phyloP scores from a whole-genome alignment of 176 grass and related monocot species.

The Aegilops longissima region DNA sequence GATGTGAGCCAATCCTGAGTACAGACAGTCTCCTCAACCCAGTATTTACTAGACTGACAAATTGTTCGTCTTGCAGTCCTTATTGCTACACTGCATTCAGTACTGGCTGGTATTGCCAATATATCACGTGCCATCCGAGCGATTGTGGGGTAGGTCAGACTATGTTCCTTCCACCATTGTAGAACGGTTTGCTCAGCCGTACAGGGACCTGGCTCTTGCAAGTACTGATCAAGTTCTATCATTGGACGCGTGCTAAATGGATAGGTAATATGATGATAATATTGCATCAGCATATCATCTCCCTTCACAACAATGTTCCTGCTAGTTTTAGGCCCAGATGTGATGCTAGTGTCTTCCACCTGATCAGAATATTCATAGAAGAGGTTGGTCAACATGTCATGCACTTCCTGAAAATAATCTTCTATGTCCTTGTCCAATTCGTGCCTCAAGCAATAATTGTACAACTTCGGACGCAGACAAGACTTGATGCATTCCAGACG shows the following conservation, averaged over 20 bases:
- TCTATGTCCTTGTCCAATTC: background rate
- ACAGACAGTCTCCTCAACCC: background rate
- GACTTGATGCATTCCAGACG: background rate
- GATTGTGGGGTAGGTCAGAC: constrained; percentile 7
- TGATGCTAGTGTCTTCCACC: background rate
- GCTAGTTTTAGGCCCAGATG: background rate
- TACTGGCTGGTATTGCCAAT: constrained; percentile 26
- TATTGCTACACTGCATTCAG: constrained; percentile 15
- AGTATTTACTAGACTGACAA: background rate
- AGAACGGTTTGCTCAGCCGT: constrained; percentile 6
- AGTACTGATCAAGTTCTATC: constrained; percentile 35
- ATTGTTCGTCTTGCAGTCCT: constrained; percentile 12
- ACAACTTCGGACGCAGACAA: background rate
- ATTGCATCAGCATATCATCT: background rate
- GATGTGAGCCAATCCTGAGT: constrained; percentile 27
- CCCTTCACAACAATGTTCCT: constrained; percentile 8
- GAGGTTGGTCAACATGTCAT: constrained; percentile 10
- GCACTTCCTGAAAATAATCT: background rate
- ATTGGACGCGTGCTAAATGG: background rate
- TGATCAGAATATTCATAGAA: constrained; percentile 5
- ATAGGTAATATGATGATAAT: background rate
- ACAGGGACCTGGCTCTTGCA: constrained; percentile 6
- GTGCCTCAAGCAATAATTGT: background rate
- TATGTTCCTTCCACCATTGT: constrained; percentile 39
- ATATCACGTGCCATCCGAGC: constrained; percentile 31